phyloP scores from a whole-genome alignment of 1,139 yeast species.

The Kodamaea alishanica region DNA sequence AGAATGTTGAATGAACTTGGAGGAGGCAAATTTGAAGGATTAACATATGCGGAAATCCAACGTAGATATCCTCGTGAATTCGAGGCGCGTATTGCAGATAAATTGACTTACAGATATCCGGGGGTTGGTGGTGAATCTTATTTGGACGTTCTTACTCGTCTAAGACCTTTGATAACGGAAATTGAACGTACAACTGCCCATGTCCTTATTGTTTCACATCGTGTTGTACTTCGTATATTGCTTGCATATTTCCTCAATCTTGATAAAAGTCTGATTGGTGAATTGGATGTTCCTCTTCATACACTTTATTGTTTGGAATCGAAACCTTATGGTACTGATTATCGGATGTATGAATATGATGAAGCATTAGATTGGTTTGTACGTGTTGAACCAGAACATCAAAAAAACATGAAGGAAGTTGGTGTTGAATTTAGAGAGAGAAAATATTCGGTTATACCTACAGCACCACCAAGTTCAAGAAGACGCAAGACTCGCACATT shows the following conservation, averaged over 20 bases:
- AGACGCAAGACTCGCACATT: conserved; percentile 7
- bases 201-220: conserved; percentile 75
- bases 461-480: conserved; percentile 50
- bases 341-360: conserved; percentile 83
- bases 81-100: conserved; percentile 67
- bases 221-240: conserved; percentile 85
- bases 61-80: conserved; percentile 71
- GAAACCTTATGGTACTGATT: conserved; percentile 92
- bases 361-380: conserved; percentile 76
- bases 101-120: conserved; percentile 83
- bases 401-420: conserved; percentile 58
- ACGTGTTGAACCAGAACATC: conserved; percentile 64
- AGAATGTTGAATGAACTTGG: conserved; percentile 91
- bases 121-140: conserved; percentile 98
- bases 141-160: conserved; percentile 84
- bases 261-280: conserved; percentile 79
- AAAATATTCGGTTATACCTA: conserved; percentile 69
- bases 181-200: conserved; percentile 90
- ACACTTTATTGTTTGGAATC: conserved; percentile 87
- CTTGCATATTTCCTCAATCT: conserved; percentile 86
- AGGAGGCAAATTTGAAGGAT: conserved; percentile 88
- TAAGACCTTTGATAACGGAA: conserved; percentile 88
- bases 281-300: conserved; percentile 88
- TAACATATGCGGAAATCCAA: conserved; percentile 54
- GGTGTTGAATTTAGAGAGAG: conserved; percentile 65